Percentiles rank a stretch among this genome's conserved stretches.
Conservation (phyloP, 768 basidiomycete genomes). For the Lactarius indigo region DNA sequence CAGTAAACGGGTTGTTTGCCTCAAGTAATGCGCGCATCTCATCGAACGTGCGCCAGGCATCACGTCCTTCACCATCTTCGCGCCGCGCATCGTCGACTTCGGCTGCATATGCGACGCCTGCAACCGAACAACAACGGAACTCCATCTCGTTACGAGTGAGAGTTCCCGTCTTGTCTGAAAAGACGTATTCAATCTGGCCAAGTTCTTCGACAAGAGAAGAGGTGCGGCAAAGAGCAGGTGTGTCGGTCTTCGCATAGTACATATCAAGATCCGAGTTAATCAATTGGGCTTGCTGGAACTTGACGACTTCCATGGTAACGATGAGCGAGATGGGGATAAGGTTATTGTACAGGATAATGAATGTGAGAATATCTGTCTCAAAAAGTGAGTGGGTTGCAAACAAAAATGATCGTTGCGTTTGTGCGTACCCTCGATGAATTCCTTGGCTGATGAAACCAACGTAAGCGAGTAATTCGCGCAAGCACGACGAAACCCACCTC, state of each 20-base stretch:
- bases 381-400: constrained; percentile 4
- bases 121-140: constrained; percentile 86
- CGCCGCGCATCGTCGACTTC: constrained; percentile 84
- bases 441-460: constrained; percentile 47
- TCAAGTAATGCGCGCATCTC: constrained; percentile 60
- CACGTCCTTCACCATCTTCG: constrained; percentile 49
- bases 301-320: constrained; percentile 99
- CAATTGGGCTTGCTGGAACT: constrained; percentile 94
- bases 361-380: constrained; percentile 84
- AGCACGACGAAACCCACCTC: constrained; percentile 44
- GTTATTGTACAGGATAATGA: constrained; percentile 99
- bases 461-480: constrained; percentile 1
- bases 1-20: constrained; percentile 53
- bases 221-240: constrained; percentile 95
- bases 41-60: constrained; percentile 76
- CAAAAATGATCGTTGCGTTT: constrained; percentile 5
- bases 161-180: constrained; percentile 94
- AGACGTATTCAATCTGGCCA: constrained; percentile 96
- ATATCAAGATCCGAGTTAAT: constrained; percentile 99
- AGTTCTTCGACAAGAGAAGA: constrained; percentile 98
- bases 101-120: constrained; percentile 85
- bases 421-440: constrained; percentile 80
- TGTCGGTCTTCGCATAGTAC: constrained; percentile 95
- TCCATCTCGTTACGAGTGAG: constrained; percentile 99
- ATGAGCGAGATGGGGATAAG: constrained; percentile 98